Evolutionary conservation across 2,329 filamentous ascomycete genomes (phyloP).

Genomic region (Amauroascus niger): DNA sequence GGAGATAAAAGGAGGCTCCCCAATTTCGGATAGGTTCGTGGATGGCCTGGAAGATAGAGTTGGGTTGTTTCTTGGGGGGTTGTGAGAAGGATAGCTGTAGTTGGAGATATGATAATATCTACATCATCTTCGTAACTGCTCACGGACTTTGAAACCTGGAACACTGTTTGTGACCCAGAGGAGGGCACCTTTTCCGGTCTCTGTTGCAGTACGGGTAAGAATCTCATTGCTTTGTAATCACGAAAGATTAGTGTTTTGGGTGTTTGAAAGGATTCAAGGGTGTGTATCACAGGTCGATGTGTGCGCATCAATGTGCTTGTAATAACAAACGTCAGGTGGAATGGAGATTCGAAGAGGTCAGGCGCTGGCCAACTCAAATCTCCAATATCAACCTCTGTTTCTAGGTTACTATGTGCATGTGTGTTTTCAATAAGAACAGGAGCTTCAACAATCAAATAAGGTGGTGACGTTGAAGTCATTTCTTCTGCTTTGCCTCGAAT

Average conservation of each 20-base stretch:
- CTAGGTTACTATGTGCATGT: neutral
- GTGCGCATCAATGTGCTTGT: conserved; percentile 23
- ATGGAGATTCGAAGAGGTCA: conserved; percentile 13
- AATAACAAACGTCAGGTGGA: conserved; percentile 22
- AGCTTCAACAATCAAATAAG: neutral
- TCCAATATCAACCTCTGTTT: neutral
- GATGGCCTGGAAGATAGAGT: conserved; percentile 55
- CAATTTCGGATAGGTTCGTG: conserved; percentile 14
- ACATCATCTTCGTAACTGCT: conserved; percentile 29
- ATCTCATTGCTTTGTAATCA: conserved; percentile 13
- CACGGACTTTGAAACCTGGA: too few relatives aligned
- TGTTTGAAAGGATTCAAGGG: conserved; percentile 15
- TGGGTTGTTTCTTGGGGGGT: conserved; percentile 65
- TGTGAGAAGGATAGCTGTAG: conserved; percentile 59
- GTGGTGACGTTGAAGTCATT: neutral
- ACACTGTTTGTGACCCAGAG: too few relatives aligned
- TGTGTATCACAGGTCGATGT: conserved; percentile 19
- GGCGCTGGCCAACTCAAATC: neutral
- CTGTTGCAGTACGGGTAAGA: neutral
- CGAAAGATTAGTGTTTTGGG: conserved; percentile 20
- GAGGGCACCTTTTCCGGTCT: too few relatives aligned
- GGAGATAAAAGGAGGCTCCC: conserved; percentile 26
- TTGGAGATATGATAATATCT: conserved; percentile 63
- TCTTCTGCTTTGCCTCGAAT: conserved; percentile 32
- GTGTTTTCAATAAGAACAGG: neutral